Base-by-base conservation (phyloP, 1,139 yeast genomes). In the Candida tetrigidarum region DNA sequence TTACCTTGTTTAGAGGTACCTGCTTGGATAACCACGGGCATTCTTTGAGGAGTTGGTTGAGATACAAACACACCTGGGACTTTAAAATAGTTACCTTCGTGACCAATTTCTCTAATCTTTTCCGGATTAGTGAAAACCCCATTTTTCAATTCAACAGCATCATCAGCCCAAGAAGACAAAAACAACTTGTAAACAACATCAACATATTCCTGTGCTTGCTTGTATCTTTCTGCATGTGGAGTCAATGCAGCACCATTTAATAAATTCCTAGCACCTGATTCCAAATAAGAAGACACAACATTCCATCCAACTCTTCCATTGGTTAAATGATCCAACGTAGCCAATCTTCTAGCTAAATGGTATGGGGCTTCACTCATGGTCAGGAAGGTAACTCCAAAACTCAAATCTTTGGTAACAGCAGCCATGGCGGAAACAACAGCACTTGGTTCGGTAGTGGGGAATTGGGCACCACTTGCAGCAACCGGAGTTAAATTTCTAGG, bases 31-130 rank as follows among this genome's bases (percentile, higher is more conserved):
- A 75, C 62, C 15, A 73, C 67, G 2, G 79, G 79, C 16, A 74
- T 56, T 56, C 77, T 67, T 48, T 72, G 78, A 11, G 71, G 71
- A 10, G 76, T 66, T 18, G 78, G 79, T 41, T 67, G 70, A 9
- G 74, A 63, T 39, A 73, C 67, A 46, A 56, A 63, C 8, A 78
- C 78, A 4, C 78, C 79, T n/a, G 76, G 77, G 10, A 74, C 77
- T 14, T 55, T 67, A 53, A 60, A 74, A 51, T 62, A 61, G 43
- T 66, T 63, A 12, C 78, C 78, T 22, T 62, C 66, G 49, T 62
- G 69, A 50, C 71, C 63, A 41, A 72, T 71, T 49, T 68, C 67
- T 58, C 77, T 66, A 40, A 73, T 61, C 41, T 65, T 64, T 18
- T 66, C 65, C 2, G 76, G 75, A 39, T 72, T 71, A 2, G 75